Conservation (phyloP, 768 basidiomycete species). For the Amanita phalloides region DNA sequence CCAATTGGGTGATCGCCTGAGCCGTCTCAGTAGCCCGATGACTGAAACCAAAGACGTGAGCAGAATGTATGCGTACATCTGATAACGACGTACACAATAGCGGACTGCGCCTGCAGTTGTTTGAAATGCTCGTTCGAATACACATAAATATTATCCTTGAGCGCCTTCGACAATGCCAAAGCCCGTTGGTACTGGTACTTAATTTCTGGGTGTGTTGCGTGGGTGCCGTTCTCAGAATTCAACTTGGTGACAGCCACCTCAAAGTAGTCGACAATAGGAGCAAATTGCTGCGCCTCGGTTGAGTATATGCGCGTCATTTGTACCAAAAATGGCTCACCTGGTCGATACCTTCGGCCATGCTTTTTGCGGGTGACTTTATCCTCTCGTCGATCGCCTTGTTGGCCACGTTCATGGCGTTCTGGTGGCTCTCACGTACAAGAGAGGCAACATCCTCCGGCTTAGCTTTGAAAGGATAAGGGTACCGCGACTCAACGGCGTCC, state of each 20-base stretch:
- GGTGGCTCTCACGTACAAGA: conserved; percentile 45
- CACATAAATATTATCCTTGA: conserved; percentile 50
- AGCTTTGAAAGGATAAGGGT: conserved; percentile 67
- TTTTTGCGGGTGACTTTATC: conserved; percentile 51
- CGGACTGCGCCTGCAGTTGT: conserved; percentile 55
- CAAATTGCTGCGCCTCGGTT: conserved; percentile 37
- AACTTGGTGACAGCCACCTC: conserved; percentile 45
- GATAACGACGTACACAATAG: conserved; percentile 40
- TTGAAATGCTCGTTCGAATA: conserved; percentile 67
- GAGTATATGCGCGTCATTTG: conserved; percentile 6
- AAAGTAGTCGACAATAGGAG: conserved; percentile 69
- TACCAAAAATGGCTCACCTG: conserved; percentile 35
- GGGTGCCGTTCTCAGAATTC: conserved; percentile 32
- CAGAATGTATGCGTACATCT: background rate
- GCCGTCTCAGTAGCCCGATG: conserved; percentile 65
- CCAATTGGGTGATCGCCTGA: conserved; percentile 46
- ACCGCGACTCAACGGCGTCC: conserved; percentile 61
- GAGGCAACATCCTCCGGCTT: conserved; percentile 61
- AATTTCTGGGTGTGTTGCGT: conserved; percentile 35
- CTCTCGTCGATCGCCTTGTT: conserved; percentile 57
- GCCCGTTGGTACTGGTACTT: conserved; percentile 77
- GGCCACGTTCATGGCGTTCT: conserved; percentile 35
- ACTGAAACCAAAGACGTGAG: conserved; percentile 21
- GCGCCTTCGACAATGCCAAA: conserved; percentile 48
- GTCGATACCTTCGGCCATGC: conserved; percentile 60